Base-by-base conservation (phyloP, 2,329 filamentous ascomycete species). In the Colletotrichum filicis region DNA sequence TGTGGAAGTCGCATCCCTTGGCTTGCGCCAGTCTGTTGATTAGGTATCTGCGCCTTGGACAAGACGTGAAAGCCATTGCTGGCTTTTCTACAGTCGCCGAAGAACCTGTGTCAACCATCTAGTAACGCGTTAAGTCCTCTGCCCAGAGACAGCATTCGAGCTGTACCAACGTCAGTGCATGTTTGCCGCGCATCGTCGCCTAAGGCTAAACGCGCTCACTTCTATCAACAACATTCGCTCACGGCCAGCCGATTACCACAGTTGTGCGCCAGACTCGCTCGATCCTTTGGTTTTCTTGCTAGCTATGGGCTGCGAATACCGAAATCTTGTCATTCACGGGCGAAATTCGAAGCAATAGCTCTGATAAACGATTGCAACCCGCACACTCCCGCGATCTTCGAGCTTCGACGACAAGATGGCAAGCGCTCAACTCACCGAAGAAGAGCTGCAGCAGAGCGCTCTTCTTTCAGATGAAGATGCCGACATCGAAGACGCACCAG, bases 401-500 rank as follows among this genome's bases (percentile, higher is more conserved):
- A 30, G 26, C 37, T 26, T 28, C 19, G 52, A 30, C 11, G 49
- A 11, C 52, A 60, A 53, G 14, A 89, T 89, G 86, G 80, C 85
- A 65, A 88, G 85, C 76, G 84, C 86, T 68, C 88, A 89, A 77
- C 82, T 86, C 62, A 89, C 88, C 82, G 86, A 90, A 78, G 88
- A 91, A 72, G 87, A 90, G 79, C 83, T 89, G 69, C 89, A 90
- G 77, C 87, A 89, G 76, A 89, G 87, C 79, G 86, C 85, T 56
- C 82, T 87, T 75, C 82, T 86, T 68, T 88, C 87, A 6, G 87
- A 88, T 70, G 86, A 85, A 30, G 82, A 84, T 58, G 80, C 79
- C 61, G 83, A 82, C 32, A 78, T 79, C 68, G 84, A 83, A 61
- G 85, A 86, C 46, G 86, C 85, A 30, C 73, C 76, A 49, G 70